phyloP scores from a whole-genome alignment of 2,329 filamentous ascomycete genomes.

The Penicillium sp. region DNA sequence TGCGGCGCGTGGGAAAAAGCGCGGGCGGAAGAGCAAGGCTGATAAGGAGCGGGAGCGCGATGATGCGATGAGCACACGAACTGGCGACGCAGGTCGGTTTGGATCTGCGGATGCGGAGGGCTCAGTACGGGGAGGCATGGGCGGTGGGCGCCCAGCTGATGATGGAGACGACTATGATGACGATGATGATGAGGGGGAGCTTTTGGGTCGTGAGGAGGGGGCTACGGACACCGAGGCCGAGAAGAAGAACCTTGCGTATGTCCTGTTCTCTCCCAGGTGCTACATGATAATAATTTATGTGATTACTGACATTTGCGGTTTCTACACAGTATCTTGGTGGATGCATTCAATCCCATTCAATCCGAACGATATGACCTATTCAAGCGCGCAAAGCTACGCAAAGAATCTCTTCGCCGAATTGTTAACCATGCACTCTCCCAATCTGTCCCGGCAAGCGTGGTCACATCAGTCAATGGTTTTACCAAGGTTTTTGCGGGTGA shows the following conservation, averaged over 20 bases:
- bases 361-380: constrained; percentile 51
- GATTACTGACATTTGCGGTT: constrained; percentile 8
- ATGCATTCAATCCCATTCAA: constrained; percentile 50
- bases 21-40: constrained; percentile 39
- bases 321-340: constrained; percentile 41
- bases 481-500: constrained; percentile 68
- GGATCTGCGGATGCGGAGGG: constrained; percentile 37
- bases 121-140: constrained; percentile 32
- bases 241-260: constrained; percentile 52
- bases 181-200: constrained; percentile 48
- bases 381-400: constrained; percentile 52
- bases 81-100: constrained; percentile 24
- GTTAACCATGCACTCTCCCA: constrained; percentile 68
- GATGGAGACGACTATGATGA: constrained; percentile 53
- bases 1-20: constrained; percentile 32
- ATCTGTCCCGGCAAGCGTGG: constrained; percentile 63
- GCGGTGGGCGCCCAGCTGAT: constrained; percentile 42
- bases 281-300: background rate
- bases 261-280: constrained; percentile 11
- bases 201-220: constrained; percentile 46
- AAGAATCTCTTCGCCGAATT: constrained; percentile 54
- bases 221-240: constrained; percentile 51
- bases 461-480: constrained; percentile 64
- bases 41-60: constrained; percentile 38
- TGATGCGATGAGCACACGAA: constrained; percentile 30